Percentiles rank a stretch among this genome's conserved stretches.
Evolutionary conservation across 1,284 basidiomycete genomes (phyloP).

Genomic region (Xanthoconium separans): DNA sequence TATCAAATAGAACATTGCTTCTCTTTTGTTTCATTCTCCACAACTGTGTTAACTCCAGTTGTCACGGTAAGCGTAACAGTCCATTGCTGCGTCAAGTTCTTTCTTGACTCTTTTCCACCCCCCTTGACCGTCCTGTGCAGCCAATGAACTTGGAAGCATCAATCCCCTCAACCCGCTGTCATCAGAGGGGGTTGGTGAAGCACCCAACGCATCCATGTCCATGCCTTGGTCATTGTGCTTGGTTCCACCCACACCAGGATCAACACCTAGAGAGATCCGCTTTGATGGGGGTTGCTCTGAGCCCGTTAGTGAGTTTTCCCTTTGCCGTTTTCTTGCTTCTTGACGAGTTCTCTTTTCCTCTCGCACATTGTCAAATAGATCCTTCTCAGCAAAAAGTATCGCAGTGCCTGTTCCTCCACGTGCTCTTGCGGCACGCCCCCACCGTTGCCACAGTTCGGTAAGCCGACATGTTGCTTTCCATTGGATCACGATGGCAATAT

Average conservation of each 20-base stretch:
- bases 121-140: not conserved
- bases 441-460: not conserved
- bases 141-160: not conserved
- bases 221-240: not conserved
- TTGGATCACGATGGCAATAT: not conserved
- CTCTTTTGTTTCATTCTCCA: too few species aligned
- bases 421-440: not conserved
- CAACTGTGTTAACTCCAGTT: too few species aligned
- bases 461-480: not conserved
- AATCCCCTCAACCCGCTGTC: not conserved
- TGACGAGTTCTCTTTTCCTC: not conserved
- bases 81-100: not conserved
- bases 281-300: not conserved
- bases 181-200: not conserved
- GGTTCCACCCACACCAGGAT: not conserved
- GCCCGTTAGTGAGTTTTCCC: too few species aligned
- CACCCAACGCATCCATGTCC: not conserved
- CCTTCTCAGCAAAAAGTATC: not conserved
- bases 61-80: too few species aligned
- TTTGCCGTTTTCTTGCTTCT: too few species aligned
- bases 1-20: too few species aligned
- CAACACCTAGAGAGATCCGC: not conserved
- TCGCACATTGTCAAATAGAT: not conserved
- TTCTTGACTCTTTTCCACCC: not conserved
- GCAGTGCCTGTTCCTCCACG: not conserved